Evolutionary conservation across 2,329 filamentous ascomycete genomes (phyloP), one percentile per base, ranked within the genome.

Genomic region (Amylocarpus encephaloides): DNA sequence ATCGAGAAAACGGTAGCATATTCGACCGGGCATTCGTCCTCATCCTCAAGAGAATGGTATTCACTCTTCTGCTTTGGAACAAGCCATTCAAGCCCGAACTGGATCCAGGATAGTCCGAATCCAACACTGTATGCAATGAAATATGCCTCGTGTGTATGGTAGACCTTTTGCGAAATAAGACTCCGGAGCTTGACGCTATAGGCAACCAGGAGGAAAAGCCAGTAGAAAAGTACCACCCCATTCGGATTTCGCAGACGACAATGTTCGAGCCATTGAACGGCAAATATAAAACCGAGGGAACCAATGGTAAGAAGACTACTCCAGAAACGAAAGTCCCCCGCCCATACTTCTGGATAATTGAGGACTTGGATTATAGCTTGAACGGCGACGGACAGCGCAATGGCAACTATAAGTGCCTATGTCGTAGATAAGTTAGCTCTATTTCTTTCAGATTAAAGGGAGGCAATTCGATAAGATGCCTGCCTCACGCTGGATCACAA

Each of bases 1-100:
- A 88, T 82, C 3, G 92, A 95, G 71, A 98, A 98, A 46, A 97
- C 76, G 53, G 92, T 90, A 11, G 93, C 91, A 67, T 95, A 95
- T 69, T 97, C 91, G 55, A 88, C 51, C 5, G 76, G 76, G 54
- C 83, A 86, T 68, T 87, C 83, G 58, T 86, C 79, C 36, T 82
- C 80, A 52, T 84, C 80, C 6, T 80, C 82, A 43, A 86, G 67
- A 5, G 80, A 80, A 65, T 85, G 79, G 64, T 87, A 87, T 41
- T 75, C 79, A 57, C 83, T 86, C 62, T 83, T 71, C 54, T 81
- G 79, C 69, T 87, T 88, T 13, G 80, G 80, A 7, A 87, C 74
- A 18, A 87, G 68, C 71, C 84, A 87, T 67, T 88, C 85, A 46
- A 88, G 68, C 3, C 71, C 68, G 55, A 88, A 85, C 55, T 86